Evolutionary conservation across 2,329 filamentous ascomycete species (phyloP).

Genomic region (Rhinocladiella similis): DNA sequence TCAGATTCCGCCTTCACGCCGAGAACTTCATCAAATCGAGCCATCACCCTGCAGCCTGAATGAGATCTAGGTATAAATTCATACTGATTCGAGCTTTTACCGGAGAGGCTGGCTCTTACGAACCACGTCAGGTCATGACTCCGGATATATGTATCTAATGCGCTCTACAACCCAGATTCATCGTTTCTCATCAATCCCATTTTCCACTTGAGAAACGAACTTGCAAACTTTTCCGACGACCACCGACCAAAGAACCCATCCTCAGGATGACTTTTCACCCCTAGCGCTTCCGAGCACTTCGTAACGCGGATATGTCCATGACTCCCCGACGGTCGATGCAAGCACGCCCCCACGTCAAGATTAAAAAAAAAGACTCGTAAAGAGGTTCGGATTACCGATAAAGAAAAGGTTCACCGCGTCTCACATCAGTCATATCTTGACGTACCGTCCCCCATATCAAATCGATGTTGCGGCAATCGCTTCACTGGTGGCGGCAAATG

Average conservation of each 20-base stretch:
- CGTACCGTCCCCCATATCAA: conserved; percentile 34
- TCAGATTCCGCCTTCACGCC: too few relatives aligned
- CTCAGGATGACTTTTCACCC: neutral
- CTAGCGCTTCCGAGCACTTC: conserved; percentile 28
- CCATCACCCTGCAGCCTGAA: too few relatives aligned
- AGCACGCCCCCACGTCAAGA: neutral
- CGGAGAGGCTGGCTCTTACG: too few relatives aligned
- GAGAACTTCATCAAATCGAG: too few relatives aligned
- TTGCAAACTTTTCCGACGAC: neutral
- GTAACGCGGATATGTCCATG: conserved; percentile 15
- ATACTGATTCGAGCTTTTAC: too few relatives aligned
- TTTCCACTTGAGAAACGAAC: too few relatives aligned
- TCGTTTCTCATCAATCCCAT: neutral
- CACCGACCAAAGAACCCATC: too few relatives aligned
- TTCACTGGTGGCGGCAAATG: conserved; percentile 36
- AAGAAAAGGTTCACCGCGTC: neutral
- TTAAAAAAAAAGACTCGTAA: neutral
- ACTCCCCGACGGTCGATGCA: too few relatives aligned
- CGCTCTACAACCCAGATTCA: conserved; percentile 13
- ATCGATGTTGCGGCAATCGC: conserved; percentile 30
- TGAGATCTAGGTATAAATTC: too few relatives aligned
- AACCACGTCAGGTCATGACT: too few relatives aligned
- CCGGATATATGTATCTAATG: neutral
- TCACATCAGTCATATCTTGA: conserved; percentile 22
- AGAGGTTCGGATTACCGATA: neutral